Evolutionary conservation across 306 rosid species (phyloP).

Genomic region (Vigna radiata): DNA sequence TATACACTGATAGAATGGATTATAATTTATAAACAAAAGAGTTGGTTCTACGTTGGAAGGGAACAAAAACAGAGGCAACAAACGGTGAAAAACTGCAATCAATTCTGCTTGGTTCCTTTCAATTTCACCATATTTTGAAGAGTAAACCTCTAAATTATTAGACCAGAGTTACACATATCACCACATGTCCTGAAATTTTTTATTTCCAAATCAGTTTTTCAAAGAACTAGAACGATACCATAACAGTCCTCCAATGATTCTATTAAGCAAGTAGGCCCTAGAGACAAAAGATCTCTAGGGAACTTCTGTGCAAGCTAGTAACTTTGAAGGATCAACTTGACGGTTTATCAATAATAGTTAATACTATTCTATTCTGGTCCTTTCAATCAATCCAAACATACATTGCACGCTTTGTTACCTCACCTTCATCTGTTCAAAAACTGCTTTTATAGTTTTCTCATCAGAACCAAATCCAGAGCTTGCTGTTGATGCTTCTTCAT

Average conservation of each 20-base stretch:
- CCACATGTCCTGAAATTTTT: background rate
- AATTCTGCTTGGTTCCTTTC: background rate
- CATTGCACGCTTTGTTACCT: constrained; percentile 14
- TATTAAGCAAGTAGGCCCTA: background rate
- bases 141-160: background rate
- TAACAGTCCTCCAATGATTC: background rate
- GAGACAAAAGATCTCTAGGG: background rate
- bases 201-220: background rate
- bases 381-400: constrained; percentile 4
- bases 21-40: background rate
- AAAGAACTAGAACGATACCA: background rate
- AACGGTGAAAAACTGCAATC: background rate
- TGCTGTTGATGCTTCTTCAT: constrained; percentile 58
- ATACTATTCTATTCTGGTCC: background rate
- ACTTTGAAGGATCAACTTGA: background rate
- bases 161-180: background rate
- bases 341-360: background rate
- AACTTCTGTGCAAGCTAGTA: background rate
- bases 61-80: background rate
- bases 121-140: background rate
- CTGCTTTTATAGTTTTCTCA: constrained; percentile 69
- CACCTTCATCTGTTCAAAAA: constrained; percentile 72
- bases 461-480: constrained; percentile 72
- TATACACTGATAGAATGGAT: background rate
- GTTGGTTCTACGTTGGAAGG: background rate